Evolutionary conservation across 306 rosid species (phyloP), one percentile per base, ranked within the genome.

Genomic region (Alnus rubra): DNA sequence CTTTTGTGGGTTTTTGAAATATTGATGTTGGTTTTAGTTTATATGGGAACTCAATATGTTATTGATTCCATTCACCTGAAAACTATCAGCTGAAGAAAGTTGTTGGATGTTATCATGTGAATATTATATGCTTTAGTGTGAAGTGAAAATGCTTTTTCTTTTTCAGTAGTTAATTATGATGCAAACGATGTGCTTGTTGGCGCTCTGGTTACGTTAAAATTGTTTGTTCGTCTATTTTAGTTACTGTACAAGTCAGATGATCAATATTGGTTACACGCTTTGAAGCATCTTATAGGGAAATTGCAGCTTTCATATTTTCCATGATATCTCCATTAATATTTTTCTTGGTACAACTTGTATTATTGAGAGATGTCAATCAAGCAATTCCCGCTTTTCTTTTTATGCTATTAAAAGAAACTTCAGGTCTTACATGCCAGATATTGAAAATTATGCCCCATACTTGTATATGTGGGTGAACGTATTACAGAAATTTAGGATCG

Each of bases 141-240:
- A 74, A 50, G 75, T 68, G 74, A 55, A 74, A 69, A 48, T 74
- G 45, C 45, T 42, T 42, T 39, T 39, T 39, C 5, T 48, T 18
- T 44, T 23, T 54, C 78, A 44, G 76, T 68, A 31, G 16, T 42
- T 50, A 60, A 15, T 16, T 51, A 62, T 75, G 54, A 67, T 2
- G 5, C 13, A 53, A 69, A 75, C 63, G 35, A 71, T 48, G 31
- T 62, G 64, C 49, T 47, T 48, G 19, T 71, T 35, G 74, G 7
- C 8, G 44, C 11, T 62, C 55, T 67, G 75, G 73, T 83, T 83
- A 74, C 74, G 30, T 30, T 15, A 69, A 64, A 13, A 35, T 35
- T 64, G 31, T 68, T 67, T 68, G n/a, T 67, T 33, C 47, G 60
- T 73, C 42, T 65, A 42, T 78, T 71, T 31, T 50, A 50, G 60